Evolutionary conservation across 495 filamentous ascomycete genomes (phyloP).

Genomic region (Neurospora sp.): DNA sequence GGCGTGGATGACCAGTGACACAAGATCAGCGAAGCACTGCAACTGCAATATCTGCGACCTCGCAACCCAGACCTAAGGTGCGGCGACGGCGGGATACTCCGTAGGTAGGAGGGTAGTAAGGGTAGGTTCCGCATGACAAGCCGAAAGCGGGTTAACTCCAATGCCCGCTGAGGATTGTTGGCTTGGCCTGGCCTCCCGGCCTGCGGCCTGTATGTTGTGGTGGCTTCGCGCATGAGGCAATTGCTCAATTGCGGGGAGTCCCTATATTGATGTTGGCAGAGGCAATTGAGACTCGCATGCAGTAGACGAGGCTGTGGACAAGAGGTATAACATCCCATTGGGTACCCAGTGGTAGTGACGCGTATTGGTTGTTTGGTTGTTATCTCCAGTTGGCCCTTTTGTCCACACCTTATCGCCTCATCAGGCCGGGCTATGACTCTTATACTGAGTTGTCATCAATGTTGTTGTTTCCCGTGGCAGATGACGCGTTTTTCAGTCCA

Average conservation of each 20-base stretch:
- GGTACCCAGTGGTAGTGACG: neutral
- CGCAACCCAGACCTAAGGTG: neutral
- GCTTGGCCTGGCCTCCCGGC: conserved; percentile 3
- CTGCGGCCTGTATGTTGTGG: conserved; percentile 1
- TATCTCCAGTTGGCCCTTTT: neutral
- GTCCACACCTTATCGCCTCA: neutral
- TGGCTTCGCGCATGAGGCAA: conserved; percentile 7
- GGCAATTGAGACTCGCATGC: neutral
- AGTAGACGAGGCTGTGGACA: neutral
- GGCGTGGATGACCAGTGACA: conserved; percentile 7
- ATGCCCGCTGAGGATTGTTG: neutral
- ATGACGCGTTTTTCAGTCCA: neutral
- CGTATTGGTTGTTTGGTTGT: neutral
- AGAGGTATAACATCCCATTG: neutral
- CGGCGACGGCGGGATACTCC: neutral
- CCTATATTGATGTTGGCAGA: neutral
- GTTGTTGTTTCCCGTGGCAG: neutral
- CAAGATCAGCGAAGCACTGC: conserved; percentile 8
- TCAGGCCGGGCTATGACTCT: neutral
- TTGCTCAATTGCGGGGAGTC: conserved; percentile 17
- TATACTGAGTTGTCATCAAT: neutral
- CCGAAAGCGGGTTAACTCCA: conserved; percentile 5
- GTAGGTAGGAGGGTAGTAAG: neutral
- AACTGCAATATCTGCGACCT: conserved; percentile 1
- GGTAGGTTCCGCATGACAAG: conserved; percentile 6